Evolutionary conservation across 2,329 filamentous ascomycete genomes (phyloP).

Genomic region (Thermoascus crustaceus): DNA sequence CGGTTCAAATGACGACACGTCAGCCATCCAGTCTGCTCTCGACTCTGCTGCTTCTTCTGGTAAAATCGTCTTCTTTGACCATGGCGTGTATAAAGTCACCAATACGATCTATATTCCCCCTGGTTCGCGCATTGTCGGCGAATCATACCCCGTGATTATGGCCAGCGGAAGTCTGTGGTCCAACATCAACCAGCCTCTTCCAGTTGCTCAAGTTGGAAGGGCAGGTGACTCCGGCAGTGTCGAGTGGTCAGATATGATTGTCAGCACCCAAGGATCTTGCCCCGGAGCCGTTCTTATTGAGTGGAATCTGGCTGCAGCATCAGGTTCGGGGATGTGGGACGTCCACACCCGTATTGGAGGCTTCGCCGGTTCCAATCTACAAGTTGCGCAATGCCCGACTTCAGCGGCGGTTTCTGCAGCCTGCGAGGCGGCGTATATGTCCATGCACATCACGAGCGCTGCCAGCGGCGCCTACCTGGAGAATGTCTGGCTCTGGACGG

Average conservation of each 20-base stretch:
- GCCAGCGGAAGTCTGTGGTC: conserved; percentile 51
- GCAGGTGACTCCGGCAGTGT: conserved; percentile 57
- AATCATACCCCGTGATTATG: conserved; percentile 49
- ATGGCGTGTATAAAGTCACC: conserved; percentile 45
- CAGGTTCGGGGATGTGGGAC: conserved; percentile 49
- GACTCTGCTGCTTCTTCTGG: conserved; percentile 40
- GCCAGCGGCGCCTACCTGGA: conserved; percentile 38
- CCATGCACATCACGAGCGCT: conserved; percentile 27
- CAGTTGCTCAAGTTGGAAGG: conserved; percentile 59
- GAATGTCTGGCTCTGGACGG: conserved; percentile 46
- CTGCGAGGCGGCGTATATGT: conserved; percentile 30
- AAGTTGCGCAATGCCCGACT: conserved; percentile 36
- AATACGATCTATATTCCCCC: conserved; percentile 41
- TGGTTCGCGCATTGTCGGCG: conserved; percentile 47
- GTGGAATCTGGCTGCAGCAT: conserved; percentile 56
- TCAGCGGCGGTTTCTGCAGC: conserved; percentile 26
- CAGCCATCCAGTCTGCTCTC: conserved; percentile 51
- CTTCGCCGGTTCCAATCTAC: conserved; percentile 42
- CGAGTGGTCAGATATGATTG: conserved; percentile 64
- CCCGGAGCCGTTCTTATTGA: conserved; percentile 63
- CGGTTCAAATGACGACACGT: conserved; percentile 52
- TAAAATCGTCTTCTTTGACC: conserved; percentile 50
- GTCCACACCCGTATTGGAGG: conserved; percentile 46
- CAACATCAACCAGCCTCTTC: conserved; percentile 50
- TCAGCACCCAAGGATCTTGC: conserved; percentile 59